Conservation (phyloP, 2,329 filamentous ascomycete species). For the Nannizziopsis arthrosporioides region DNA sequence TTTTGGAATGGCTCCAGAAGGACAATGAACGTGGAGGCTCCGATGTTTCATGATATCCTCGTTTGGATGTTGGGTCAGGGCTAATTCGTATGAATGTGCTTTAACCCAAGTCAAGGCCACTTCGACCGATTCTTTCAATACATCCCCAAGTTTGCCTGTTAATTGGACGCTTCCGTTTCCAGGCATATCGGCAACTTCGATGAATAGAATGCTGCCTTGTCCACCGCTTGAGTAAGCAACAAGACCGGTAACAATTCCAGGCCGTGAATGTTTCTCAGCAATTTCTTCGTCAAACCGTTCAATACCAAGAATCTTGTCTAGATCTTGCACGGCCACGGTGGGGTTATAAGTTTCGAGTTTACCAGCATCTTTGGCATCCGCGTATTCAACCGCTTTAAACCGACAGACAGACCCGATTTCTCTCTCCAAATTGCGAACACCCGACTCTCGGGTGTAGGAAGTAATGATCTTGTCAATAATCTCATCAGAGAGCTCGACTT, state of each 20-base stretch:
- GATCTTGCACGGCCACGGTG: conserved; percentile 60
- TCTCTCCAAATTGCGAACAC: conserved; percentile 88
- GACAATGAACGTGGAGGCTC: conserved; percentile 91
- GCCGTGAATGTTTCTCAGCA: conserved; percentile 67
- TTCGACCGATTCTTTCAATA: conserved; percentile 93
- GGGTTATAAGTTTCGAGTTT: conserved; percentile 60
- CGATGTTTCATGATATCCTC: conserved; percentile 95
- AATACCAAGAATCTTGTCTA: conserved; percentile 83
- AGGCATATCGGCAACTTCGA: conserved; percentile 95
- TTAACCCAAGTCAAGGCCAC: conserved; percentile 96
- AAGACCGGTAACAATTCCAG: conserved; percentile 88
- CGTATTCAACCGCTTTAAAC: conserved; percentile 87
- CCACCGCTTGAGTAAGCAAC: conserved; percentile 89
- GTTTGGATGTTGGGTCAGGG: conserved; percentile 64
- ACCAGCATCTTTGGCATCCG: conserved; percentile 70
- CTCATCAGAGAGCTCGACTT: conserved; percentile 65
- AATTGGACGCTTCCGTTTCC: conserved; percentile 84
- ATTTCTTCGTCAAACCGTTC: conserved; percentile 94
- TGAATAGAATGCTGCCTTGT: conserved; percentile 93
- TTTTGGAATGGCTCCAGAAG: conserved; percentile 87
- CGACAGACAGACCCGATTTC: conserved; percentile 92
- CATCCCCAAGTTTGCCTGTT: conserved; percentile 90
- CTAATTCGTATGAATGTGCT: conserved; percentile 82
- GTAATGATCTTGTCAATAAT: conserved; percentile 94
- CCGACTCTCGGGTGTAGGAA: conserved; percentile 89